Conservation (phyloP, 2,329 filamentous ascomycete species). For the Colletotrichum sp. region DNA sequence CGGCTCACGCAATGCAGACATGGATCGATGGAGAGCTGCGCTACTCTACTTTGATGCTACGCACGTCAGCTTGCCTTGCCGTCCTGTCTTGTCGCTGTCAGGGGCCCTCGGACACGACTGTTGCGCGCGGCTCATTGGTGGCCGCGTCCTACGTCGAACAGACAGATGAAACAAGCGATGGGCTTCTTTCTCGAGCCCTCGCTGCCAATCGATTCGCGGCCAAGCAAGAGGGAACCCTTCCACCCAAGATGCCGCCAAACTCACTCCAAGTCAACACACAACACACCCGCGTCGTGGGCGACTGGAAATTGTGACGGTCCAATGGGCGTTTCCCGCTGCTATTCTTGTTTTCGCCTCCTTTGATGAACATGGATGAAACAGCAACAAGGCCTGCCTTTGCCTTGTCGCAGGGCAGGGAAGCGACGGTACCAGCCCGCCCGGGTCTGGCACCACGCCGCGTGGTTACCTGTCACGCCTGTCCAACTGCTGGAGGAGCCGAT, state of each 20-base stretch:
- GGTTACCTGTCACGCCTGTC: background rate
- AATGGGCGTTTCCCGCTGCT: conserved; percentile 3
- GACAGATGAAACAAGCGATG: conserved; percentile 20
- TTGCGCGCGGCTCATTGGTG: conserved; percentile 19
- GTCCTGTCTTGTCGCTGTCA: background rate
- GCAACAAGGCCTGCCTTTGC: background rate
- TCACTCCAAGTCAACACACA: background rate
- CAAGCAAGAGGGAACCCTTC: background rate
- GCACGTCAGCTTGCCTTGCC: conserved; percentile 11
- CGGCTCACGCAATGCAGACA: background rate
- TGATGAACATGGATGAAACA: background rate
- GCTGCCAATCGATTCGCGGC: conserved; percentile 8
- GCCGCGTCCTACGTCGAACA: background rate
- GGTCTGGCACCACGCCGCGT: background rate
- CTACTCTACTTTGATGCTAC: background rate
- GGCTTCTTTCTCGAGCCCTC: background rate
- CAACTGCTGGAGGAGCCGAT: background rate
- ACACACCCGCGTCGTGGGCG: background rate
- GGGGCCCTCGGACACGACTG: background rate
- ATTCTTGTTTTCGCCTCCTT: background rate
- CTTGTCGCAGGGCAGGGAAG: background rate
- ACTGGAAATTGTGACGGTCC: background rate
- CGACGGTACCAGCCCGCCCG: background rate
- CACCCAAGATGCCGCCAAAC: background rate
- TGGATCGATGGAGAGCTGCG: background rate